Evolutionary conservation across 768 basidiomycete genomes (phyloP).

Genomic region (Rhodotorula taiwanensis): DNA sequence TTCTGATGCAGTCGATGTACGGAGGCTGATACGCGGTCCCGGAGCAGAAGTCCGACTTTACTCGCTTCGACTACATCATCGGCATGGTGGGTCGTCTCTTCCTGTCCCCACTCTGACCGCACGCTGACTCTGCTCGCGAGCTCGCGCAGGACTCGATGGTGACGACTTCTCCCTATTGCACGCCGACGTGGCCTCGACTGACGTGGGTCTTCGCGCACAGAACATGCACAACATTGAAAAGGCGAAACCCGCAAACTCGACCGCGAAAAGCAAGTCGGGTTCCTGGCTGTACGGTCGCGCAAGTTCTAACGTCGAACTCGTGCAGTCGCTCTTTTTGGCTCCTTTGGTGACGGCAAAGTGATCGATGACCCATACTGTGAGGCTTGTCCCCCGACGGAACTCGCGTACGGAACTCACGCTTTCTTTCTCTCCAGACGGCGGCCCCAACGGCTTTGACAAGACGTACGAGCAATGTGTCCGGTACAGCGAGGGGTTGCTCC

Average conservation of each 20-base stretch:
- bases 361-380: conserved; percentile 70
- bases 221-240: conserved; percentile 62
- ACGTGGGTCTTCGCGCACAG: conserved; percentile 31
- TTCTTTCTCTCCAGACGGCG: conserved; percentile 1
- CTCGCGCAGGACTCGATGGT: conserved; percentile 3
- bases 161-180: background rate
- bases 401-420: conserved; percentile 46
- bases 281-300: too few species aligned
- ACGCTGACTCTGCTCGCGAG: background rate
- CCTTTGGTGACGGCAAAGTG: conserved; percentile 61
- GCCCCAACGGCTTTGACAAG: conserved; percentile 63
- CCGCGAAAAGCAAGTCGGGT: conserved; percentile 50
- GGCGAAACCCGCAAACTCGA: conserved; percentile 50
- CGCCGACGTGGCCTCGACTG: too few species aligned
- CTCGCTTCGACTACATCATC: conserved; percentile 70
- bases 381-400: conserved; percentile 50
- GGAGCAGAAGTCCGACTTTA: conserved; percentile 58
- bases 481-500: conserved; percentile 64
- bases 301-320: too few species aligned
- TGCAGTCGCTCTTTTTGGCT: conserved; percentile 70
- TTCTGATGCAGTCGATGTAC: too few species aligned
- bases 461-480: conserved; percentile 69
- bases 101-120: too few species aligned
- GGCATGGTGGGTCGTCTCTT: conserved; percentile 80
- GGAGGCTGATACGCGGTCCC: background rate